Evolutionary conservation across 768 basidiomycete species (phyloP), one percentile per base, ranked within the genome.

Genomic region (Pulveroboletus sp.): DNA sequence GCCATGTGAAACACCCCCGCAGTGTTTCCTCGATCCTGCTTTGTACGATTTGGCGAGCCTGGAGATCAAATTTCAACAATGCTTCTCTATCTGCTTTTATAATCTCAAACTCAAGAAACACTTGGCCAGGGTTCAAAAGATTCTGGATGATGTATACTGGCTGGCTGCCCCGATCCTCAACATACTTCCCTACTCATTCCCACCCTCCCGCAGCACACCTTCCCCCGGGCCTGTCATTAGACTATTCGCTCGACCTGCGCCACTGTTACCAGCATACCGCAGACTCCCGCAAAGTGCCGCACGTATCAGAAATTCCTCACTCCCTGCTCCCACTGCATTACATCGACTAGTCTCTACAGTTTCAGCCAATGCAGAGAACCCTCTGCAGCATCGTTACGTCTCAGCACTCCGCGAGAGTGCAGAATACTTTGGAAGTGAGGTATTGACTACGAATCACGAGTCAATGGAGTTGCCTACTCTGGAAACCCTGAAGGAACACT

Each of bases 1-100:
- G 60, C 60, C 55, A 19, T 53, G 34, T 21, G 47, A 50, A 27
- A 49, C 23, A 29, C 44, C 50, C 6, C 51, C 53, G 10, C 25
- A 19, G 12, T 13, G 12, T 16, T 45, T 49, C 0, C 43, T 49
- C 4, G 10, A 42, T 7, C 10, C 8, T 5, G 9, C 11, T 11
- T 40, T 11, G 8, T 51, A 53, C 17, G 11, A 54, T 40, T 11
- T 51, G 20, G 6, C 2, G 12, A 12, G n/a, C 0, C n/a, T 60
- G 12, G n/a, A 20, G 2, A 25, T 40, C 11, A 33, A 35, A 12
- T 11, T 51, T 19, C 19, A 9, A 14, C 19, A 6, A 5, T 4
- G 42, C 25, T 57, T 57, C 13, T 17, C 37, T 1, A 48, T 47
- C 42, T 52, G 59, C 20, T 58, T 51, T 29, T 37, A 35, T n/a